Percentiles rank a stretch among this genome's conserved stretches.
These are phyloP conservation scores for Kentomonas sorsogonicus DNA, from an alignment of 208 protist genomes.

Conservation along the genomic window DNA sequence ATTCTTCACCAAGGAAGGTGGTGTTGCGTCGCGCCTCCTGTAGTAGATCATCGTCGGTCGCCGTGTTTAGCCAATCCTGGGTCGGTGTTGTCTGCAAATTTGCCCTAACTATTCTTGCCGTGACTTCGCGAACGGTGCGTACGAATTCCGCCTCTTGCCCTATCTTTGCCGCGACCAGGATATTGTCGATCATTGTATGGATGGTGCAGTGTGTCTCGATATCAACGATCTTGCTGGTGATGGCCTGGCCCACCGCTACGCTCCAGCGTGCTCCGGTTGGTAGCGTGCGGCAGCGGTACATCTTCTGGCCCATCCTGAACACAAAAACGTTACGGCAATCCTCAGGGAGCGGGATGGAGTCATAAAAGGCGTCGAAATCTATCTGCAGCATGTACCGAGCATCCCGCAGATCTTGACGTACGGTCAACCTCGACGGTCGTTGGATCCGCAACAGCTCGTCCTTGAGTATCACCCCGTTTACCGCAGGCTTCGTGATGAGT, in stretches of 20 bases:
- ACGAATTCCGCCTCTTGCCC: constrained; percentile 15
- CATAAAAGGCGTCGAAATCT: constrained; percentile 9
- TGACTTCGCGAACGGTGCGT: constrained; percentile 9
- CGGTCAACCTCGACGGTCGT: not conserved
- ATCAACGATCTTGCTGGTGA: constrained; percentile 19
- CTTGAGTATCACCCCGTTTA: not conserved
- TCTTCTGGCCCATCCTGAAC: not conserved
- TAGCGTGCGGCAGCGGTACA: not conserved
- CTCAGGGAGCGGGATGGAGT: not conserved
- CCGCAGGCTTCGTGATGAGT: constrained; percentile 2
- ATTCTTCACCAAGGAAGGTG: no score
- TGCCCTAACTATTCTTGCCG: constrained; percentile 2
- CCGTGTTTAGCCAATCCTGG: not conserved
- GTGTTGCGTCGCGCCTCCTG: no score
- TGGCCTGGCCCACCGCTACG: constrained; percentile 14
- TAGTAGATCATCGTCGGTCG: constrained; percentile 7
- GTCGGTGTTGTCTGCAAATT: constrained; percentile 14
- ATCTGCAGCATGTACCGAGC: constrained; percentile 7
- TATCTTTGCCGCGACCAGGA: constrained; percentile 11
- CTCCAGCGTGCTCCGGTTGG: constrained; percentile 10
- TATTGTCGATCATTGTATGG: constrained; percentile 20
- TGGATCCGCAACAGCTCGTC: not conserved
- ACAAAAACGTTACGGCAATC: constrained; percentile 3
- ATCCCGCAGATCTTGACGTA: not conserved
- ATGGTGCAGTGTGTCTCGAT: constrained; percentile 13